These are phyloP conservation scores for Xylaria telfairii DNA, from an alignment of 495 filamentous ascomycete species.

Conservation along the genomic window DNA sequence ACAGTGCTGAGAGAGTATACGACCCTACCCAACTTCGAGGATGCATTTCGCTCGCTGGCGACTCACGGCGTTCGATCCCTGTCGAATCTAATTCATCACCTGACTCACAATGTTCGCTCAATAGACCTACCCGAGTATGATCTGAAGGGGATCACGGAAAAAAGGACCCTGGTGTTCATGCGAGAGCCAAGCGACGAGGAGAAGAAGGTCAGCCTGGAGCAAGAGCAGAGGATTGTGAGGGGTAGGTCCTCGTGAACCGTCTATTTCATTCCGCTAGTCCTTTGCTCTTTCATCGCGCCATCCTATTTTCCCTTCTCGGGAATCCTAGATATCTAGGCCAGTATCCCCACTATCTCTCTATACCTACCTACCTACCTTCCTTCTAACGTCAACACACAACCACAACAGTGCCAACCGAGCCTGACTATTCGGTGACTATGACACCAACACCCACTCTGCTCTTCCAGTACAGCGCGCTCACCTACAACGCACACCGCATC, in stretches of 20 bases:
- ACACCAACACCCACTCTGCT: slow-evolving; percentile 69
- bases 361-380: slow-evolving; percentile 7
- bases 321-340: background rate
- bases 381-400: slow-evolving; percentile 33
- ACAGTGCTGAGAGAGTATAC: slow-evolving; percentile 46
- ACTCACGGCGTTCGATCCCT: too few species aligned
- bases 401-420: slow-evolving; percentile 35
- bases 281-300: background rate
- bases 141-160: slow-evolving; percentile 38
- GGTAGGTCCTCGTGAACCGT: slow-evolving; percentile 26
- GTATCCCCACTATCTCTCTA: background rate
- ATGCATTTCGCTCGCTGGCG: background rate
- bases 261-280: background rate
- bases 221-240: slow-evolving; percentile 21
- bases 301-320: background rate
- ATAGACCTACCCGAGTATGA: background rate
- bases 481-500: slow-evolving; percentile 85
- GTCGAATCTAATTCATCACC: too few species aligned
- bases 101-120: too few species aligned
- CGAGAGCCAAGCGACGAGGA: slow-evolving; percentile 28
- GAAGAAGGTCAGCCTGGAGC: slow-evolving; percentile 19
- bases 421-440: slow-evolving; percentile 67
- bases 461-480: slow-evolving; percentile 84
- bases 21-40: background rate
- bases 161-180: slow-evolving; percentile 49